Evolutionary conservation across 768 basidiomycete species (phyloP), one percentile per base, ranked within the genome.

Genomic region (Kockovaella imperatae): DNA sequence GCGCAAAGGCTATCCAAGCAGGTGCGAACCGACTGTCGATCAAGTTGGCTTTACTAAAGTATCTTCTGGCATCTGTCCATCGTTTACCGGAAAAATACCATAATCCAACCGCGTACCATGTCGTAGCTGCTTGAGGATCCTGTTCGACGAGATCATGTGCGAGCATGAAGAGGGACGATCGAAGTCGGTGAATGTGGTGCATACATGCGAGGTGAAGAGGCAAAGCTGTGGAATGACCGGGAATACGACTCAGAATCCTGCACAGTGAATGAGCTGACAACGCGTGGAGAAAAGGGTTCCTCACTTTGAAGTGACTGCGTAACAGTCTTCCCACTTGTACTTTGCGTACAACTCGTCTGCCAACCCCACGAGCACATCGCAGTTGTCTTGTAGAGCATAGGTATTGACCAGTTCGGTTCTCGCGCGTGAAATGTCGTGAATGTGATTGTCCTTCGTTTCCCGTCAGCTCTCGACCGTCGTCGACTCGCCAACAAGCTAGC

Each of bases 61-160:
- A 97, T 56, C 91, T 83, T 58, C 93, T 76, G 2, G 91, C 88
- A 59, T 93, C 87, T 10, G 82, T 75, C 84, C 86, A 99, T 62
- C 91, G 87, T 42, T 79, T 79, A 24, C 81, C 80, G 26, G 83
- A 79, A 47, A 93, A 79, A 72, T 99, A 97, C 86, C 91, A 99
- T 18, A 96, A 81, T 0, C 91, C 95, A 20, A 97, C 95, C 3
- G 95, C 88, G 71, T 97, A 99, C 95, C 95, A 99, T 59, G 87
- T 91, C 45, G 87, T 79, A 0, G 89, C 83, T 35, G 86, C 84
- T 63, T 90, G 87, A 0, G 95, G 91, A 65, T 96, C 91, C 39
- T 80, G 81, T 46, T 96, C 87, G 15, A 96, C 90, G 68, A 99
- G 79, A 64, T 95, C 87, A 62, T 97, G 95, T 0, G 95, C 95